A percentile compares a stretch with the other conserved stretches of the same genome.
These are phyloP conservation scores for Syncephalastrum contaminatum DNA, from an alignment of 371 early-diverging fungal genomes.

Conservation along the genomic window DNA sequence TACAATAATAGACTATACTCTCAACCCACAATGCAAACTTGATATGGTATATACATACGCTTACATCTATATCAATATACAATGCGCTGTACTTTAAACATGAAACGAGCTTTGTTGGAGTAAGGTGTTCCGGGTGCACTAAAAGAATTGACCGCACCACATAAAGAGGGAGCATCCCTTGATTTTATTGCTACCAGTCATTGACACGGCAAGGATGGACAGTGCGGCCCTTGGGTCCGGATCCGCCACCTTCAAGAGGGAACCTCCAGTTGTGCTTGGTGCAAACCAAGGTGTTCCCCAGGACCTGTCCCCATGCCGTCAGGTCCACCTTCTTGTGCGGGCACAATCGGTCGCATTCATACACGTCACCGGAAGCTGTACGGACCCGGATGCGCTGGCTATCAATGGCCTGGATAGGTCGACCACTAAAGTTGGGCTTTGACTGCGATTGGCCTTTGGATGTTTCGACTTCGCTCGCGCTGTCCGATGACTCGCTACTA, in stretches of 20 bases:
- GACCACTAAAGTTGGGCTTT: slow-evolving; percentile 4
- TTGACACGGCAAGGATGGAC: slow-evolving; percentile 63
- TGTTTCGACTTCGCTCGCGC: too few species aligned
- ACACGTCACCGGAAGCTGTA: slow-evolving; percentile 50
- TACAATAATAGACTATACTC: too few species aligned
- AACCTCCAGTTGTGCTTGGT: slow-evolving; percentile 72
- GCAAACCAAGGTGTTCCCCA: slow-evolving; percentile 59
- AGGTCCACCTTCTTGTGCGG: slow-evolving; percentile 73
- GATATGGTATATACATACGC: too few species aligned
- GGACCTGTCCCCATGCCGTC: slow-evolving; percentile 60
- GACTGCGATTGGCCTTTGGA: too few species aligned
- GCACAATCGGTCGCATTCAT: slow-evolving; percentile 67
- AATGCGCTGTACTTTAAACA: too few species aligned
- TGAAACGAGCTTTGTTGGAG: too few species aligned
- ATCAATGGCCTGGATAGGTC: slow-evolving; percentile 42
- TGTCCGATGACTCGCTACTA: not conserved
- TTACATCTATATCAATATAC: too few species aligned
- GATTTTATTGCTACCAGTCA: slow-evolving; percentile 48
- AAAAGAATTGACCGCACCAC: too few species aligned
- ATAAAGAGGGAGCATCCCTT: too few species aligned
- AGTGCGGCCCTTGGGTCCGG: slow-evolving; percentile 47
- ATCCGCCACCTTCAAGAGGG: slow-evolving; percentile 45
- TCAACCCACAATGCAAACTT: too few species aligned
- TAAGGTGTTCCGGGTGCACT: too few species aligned
- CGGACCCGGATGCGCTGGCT: slow-evolving; percentile 58